These are phyloP conservation scores for Ganoderma boninense DNA, from an alignment of 1,284 basidiomycete species.

Conservation along the genomic window DNA sequence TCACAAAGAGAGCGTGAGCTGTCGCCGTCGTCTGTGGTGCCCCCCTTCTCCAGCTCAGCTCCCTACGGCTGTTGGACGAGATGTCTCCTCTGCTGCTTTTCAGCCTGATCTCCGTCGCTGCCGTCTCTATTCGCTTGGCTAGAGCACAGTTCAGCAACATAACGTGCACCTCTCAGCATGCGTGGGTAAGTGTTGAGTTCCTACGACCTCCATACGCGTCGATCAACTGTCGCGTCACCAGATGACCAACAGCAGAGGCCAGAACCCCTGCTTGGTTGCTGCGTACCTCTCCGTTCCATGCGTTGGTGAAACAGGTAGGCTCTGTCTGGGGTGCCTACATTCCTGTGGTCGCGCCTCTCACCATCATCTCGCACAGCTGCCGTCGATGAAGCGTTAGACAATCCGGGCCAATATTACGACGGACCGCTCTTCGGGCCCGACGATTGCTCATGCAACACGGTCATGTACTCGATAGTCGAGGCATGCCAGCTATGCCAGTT, in stretches of 20 bases:
- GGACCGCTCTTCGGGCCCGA: not conserved
- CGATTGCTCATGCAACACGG: slow-evolving; percentile 16
- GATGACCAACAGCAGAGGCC: not conserved
- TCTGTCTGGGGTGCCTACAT: too few relatives aligned
- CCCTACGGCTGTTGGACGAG: not conserved
- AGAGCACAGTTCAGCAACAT: not conserved
- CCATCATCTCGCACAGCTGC: not conserved
- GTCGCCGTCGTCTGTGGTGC: not conserved
- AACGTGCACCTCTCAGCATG: not conserved
- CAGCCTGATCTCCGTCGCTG: not conserved
- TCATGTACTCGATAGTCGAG: slow-evolving; percentile 11
- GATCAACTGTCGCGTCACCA: not conserved
- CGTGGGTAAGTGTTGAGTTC: not conserved
- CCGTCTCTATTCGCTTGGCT: not conserved
- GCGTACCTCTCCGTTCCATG: not conserved
- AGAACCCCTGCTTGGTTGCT: not conserved
- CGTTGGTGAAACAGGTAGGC: not conserved
- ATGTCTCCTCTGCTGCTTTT: not conserved
- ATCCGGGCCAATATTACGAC: not conserved
- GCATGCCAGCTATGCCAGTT: slow-evolving; percentile 5
- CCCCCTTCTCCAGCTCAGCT: too few relatives aligned
- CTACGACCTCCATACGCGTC: not conserved
- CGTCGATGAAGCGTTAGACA: not conserved
- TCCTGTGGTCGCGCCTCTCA: not conserved
- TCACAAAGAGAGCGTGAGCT: not conserved